Evolutionary conservation across 2,329 filamentous ascomycete species (phyloP).

Genomic region (Penicillium sp.): DNA sequence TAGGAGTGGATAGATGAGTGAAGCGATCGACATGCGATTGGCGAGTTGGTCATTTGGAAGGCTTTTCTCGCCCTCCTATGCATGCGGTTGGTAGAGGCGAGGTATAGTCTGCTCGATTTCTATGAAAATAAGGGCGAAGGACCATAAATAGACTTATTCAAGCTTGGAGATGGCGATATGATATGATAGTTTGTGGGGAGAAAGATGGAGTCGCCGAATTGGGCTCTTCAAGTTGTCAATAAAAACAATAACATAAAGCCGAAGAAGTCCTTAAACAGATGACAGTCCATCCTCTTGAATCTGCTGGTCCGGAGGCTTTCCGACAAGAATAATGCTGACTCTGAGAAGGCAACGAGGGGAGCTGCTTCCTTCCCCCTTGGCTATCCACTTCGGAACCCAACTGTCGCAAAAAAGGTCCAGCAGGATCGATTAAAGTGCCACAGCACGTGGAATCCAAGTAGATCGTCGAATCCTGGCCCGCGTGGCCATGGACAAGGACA

Average conservation of each 20-base stretch:
- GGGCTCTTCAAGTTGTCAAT: no score
- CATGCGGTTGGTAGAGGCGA: no score
- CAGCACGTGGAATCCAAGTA: constrained; percentile 23
- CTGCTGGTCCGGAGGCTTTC: neutral
- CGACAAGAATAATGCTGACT: neutral
- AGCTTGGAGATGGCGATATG: no score
- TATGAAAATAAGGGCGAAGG: no score
- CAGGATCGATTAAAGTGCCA: constrained; percentile 28
- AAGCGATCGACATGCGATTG: neutral
- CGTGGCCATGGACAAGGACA: constrained; percentile 7
- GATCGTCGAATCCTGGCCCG: constrained; percentile 24
- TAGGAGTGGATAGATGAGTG: neutral
- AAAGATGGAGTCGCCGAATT: no score
- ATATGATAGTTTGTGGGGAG: no score
- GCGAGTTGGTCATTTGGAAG: neutral
- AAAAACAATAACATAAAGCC: no score
- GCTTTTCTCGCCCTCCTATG: no score
- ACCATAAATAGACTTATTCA: no score
- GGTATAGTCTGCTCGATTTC: no score
- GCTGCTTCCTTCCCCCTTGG: constrained; percentile 4
- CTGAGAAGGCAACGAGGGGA: constrained; percentile 3
- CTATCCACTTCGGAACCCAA: constrained; percentile 7
- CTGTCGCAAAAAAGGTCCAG: constrained; percentile 16
- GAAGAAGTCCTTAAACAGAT: neutral
- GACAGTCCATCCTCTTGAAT: neutral